A percentile compares a stretch with the other conserved stretches of the same genome.
These are phyloP conservation scores for Phytophthora citricola DNA, from an alignment of 352 stramenopile species.

Conservation along the genomic window DNA sequence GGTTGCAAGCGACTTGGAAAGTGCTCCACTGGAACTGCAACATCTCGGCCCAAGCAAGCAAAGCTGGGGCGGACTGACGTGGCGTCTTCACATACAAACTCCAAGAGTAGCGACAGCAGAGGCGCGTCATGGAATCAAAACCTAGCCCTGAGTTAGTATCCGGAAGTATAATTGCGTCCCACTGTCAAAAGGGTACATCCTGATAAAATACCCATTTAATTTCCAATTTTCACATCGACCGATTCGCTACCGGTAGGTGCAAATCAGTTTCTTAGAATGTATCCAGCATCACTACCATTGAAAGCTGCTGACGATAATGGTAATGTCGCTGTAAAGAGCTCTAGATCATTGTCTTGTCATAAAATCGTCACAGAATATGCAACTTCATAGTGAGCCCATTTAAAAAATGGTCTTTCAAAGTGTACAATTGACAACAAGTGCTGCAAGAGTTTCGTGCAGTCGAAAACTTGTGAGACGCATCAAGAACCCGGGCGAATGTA, in stretches of 20 bases:
- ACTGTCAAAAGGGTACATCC: too few relatives aligned
- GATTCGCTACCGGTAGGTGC: background rate
- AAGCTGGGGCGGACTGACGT: conserved; percentile 7
- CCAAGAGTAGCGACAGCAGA: conserved; percentile 6
- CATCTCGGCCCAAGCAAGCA: conserved; percentile 12
- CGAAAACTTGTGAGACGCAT: background rate
- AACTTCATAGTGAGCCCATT: too few relatives aligned
- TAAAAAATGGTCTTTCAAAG: background rate
- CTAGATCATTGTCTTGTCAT: too few relatives aligned
- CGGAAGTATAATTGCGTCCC: background rate
- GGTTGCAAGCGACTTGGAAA: conserved; percentile 23
- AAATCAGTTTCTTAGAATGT: too few relatives aligned
- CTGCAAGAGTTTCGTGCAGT: background rate
- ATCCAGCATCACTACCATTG: too few relatives aligned
- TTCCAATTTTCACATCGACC: background rate
- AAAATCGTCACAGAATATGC: too few relatives aligned
- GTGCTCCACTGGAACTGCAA: conserved; percentile 15
- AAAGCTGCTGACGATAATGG: too few relatives aligned
- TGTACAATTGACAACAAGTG: background rate
- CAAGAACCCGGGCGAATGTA: background rate
- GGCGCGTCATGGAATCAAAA: conserved; percentile 9
- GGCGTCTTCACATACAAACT: conserved; percentile 11
- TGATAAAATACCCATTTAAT: background rate
- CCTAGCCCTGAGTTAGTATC: conserved; percentile 14
- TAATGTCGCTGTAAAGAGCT: too few relatives aligned